A percentile compares a stretch with the other conserved stretches of the same genome.
phyloP scores from a whole-genome alignment of 768 basidiomycete genomes.

The Tephrocybe sp. region DNA sequence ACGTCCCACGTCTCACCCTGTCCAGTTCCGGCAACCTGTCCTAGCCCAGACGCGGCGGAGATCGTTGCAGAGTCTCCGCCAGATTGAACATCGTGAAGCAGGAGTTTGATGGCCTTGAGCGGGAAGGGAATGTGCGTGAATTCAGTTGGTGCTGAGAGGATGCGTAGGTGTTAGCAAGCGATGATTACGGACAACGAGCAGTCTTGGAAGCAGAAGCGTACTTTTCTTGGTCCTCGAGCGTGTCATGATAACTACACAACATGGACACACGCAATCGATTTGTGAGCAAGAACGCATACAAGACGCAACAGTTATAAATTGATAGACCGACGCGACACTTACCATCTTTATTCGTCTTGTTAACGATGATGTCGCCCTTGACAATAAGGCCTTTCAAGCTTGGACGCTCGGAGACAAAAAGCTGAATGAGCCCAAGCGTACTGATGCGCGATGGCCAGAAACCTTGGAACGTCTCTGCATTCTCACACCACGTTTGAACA shows the following conservation, averaged over 20 bases:
- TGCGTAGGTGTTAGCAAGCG: conserved; percentile 7
- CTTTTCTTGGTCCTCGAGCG: conserved; percentile 85
- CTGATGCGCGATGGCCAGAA: conserved; percentile 91
- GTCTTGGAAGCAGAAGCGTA: conserved; percentile 35
- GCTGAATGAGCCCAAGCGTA: conserved; percentile 73
- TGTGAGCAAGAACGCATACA: conserved; percentile 12
- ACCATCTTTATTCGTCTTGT: conserved; percentile 79
- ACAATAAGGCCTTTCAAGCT: conserved; percentile 69
- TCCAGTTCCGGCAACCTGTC: too few relatives aligned
- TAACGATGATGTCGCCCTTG: conserved; percentile 90
- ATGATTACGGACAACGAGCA: conserved; percentile 25
- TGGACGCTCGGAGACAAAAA: conserved; percentile 66
- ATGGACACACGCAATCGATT: conserved; percentile 18
- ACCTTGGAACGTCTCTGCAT: conserved; percentile 91
- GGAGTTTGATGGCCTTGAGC: conserved; percentile 87
- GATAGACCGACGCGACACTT: conserved; percentile 26
- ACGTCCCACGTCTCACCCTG: conserved; percentile 47
- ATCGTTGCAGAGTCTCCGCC: conserved; percentile 73
- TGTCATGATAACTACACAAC: conserved; percentile 84
- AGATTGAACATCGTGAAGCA: conserved; percentile 80
- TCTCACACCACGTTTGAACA: conserved; percentile 93
- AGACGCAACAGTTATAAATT: not conserved
- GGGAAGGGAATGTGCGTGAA: conserved; percentile 87
- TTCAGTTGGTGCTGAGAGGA: conserved; percentile 72
- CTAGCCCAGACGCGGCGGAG: conserved; percentile 29